Evolutionary conservation across 2,329 filamentous ascomycete genomes (phyloP).

Genomic region (Aspergillus novoparasiticus): DNA sequence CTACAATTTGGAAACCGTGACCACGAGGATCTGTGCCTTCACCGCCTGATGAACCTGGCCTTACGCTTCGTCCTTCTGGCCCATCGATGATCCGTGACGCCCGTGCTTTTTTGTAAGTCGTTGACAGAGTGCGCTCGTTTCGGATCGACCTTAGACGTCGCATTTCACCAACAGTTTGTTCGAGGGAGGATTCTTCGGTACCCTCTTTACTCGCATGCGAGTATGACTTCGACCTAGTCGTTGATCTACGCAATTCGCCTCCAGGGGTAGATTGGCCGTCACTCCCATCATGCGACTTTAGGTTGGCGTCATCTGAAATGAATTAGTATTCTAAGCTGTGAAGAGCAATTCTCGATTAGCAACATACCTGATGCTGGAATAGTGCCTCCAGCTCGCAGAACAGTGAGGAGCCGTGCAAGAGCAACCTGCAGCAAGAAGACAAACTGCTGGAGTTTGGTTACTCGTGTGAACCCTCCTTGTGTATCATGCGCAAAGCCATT

Average conservation of each 20-base stretch:
- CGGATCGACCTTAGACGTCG: slow-evolving; percentile 87
- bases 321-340: slow-evolving; percentile 7
- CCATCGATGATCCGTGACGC: slow-evolving; percentile 92
- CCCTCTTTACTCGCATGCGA: slow-evolving; percentile 63
- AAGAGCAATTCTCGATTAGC: not conserved
- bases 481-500: slow-evolving; percentile 57
- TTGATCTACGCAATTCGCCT: slow-evolving; percentile 59
- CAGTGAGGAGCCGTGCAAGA: slow-evolving; percentile 83
- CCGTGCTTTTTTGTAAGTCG: slow-evolving; percentile 85
- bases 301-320: slow-evolving; percentile 66
- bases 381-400: slow-evolving; percentile 79
- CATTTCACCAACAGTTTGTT: slow-evolving; percentile 95
- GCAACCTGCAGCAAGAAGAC: slow-evolving; percentile 91
- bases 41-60: slow-evolving; percentile 72
- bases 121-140: slow-evolving; percentile 91
- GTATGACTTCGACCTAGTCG: slow-evolving; percentile 74
- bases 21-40: slow-evolving; percentile 56
- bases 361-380: slow-evolving; percentile 68
- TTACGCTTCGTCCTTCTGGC: slow-evolving; percentile 67
- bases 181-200: slow-evolving; percentile 73
- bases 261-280: slow-evolving; percentile 59
- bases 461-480: slow-evolving; percentile 66
- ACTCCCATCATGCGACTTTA: slow-evolving; percentile 66
- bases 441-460: slow-evolving; percentile 90
- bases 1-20: slow-evolving; percentile 73